phyloP scores from a whole-genome alignment of 257 asterid species.

The Gentiana macrophylla region DNA sequence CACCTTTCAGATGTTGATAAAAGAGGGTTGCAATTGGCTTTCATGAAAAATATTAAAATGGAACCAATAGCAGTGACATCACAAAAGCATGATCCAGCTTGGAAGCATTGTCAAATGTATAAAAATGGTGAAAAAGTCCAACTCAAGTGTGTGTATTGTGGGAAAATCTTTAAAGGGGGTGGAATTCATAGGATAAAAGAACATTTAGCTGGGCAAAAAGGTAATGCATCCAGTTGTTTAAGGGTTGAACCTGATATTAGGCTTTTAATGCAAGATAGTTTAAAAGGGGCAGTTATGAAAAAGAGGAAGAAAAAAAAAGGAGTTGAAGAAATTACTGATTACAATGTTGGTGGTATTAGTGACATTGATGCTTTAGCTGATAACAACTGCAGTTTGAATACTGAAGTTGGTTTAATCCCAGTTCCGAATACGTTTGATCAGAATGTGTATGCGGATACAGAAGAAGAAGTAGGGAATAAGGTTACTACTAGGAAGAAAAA shows the following conservation, averaged over 20 bases:
- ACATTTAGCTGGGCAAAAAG: slow-evolving; percentile 92
- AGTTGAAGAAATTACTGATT: slow-evolving; percentile 41
- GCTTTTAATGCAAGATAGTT: slow-evolving; percentile 73
- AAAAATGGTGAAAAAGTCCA: slow-evolving; percentile 76
- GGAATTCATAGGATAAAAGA: slow-evolving; percentile 98
- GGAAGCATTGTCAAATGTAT: slow-evolving; percentile 94
- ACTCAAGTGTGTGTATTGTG: slow-evolving; percentile 84
- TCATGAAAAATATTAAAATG: slow-evolving; percentile 30
- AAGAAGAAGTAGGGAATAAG: slow-evolving; percentile 34
- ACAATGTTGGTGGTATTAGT: slow-evolving; percentile 23
- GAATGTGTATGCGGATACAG: slow-evolving; percentile 32
- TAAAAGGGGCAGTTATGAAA: slow-evolving; percentile 60
- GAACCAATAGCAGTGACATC: slow-evolving; percentile 81
- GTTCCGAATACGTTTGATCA: slow-evolving; percentile 54
- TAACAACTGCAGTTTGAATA: slow-evolving; percentile 36
- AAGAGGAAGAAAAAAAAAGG: slow-evolving; percentile 74
- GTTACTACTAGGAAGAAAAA: slow-evolving; percentile 56
- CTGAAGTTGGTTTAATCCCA: slow-evolving; percentile 56
- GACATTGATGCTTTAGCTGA: slow-evolving; percentile 26
- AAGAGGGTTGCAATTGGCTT: not conserved
- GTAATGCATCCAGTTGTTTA: slow-evolving; percentile 90
- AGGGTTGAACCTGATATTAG: slow-evolving; percentile 79
- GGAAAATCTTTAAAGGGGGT: slow-evolving; percentile 86
- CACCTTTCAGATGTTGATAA: not conserved
- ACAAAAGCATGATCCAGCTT: slow-evolving; percentile 94